Percentiles rank a stretch among this genome's conserved stretches.
Conservation (phyloP, 352 stramenopile genomes). For the Phytophthora syringae region DNA sequence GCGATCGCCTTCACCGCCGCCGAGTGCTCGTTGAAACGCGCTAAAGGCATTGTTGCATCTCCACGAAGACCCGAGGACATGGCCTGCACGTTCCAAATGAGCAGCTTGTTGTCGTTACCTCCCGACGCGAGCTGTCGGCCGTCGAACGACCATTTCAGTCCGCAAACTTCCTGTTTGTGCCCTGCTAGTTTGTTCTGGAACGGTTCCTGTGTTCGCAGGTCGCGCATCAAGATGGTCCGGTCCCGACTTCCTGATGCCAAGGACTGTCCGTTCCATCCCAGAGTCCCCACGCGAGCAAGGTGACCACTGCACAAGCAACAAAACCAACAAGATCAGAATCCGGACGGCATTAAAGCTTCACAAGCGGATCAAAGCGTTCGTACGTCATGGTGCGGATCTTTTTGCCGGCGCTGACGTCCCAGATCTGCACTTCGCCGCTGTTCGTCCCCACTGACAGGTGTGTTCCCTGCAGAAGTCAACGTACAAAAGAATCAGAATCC, state of each 20-base stretch:
- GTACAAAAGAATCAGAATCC: conserved; percentile 6
- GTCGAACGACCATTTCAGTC: conserved; percentile 97
- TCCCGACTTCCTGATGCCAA: conserved; percentile 96
- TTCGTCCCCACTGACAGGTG: conserved; percentile 95
- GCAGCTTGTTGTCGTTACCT: conserved; percentile 98
- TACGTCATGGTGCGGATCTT: conserved; percentile 91
- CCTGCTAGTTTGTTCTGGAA: conserved; percentile 66
- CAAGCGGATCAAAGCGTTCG: conserved; percentile 12
- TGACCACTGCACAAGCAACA: conserved; percentile 72
- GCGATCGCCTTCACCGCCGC: conserved; percentile 98
- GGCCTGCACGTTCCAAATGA: conserved; percentile 93
- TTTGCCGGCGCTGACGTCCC: conserved; percentile 91
- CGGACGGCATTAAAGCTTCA: neutral
- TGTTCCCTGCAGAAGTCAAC: conserved; percentile 60
- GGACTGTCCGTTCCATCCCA: conserved; percentile 90
- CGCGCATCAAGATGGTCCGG: conserved; percentile 92
- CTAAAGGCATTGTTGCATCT: conserved; percentile 68
- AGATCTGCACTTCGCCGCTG: conserved; percentile 95
- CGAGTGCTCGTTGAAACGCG: conserved; percentile 95
- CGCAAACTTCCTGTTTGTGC: conserved; percentile 93
- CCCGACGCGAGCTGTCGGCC: conserved; percentile 91
- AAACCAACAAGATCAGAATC: conserved; percentile 12
- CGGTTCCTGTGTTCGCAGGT: conserved; percentile 80
- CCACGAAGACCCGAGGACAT: conserved; percentile 39
- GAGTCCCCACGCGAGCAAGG: conserved; percentile 91